Evolutionary conservation across 148 eudicot genomes (phyloP), one percentile per base, ranked within the genome.

Genomic region (Cornus florida): DNA sequence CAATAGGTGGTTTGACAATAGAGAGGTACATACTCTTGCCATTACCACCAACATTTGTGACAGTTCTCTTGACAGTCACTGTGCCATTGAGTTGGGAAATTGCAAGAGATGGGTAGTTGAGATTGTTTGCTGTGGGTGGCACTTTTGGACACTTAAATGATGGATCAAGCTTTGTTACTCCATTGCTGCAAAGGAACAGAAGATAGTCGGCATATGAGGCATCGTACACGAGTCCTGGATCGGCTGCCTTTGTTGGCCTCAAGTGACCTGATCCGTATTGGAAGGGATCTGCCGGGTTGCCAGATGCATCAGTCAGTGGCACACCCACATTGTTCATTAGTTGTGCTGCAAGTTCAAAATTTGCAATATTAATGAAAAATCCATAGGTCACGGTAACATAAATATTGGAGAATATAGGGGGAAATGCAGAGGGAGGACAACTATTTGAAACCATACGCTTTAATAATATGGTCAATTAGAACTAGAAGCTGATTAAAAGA

Each of bases 201-300:
- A 90, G 83, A 84, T 95, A 93, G 83, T 95, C 97, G 0, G 75
- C 74, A 87, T 95, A 92, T 0, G 98, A 84, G 66, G 97, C 90
- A 46, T 95, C 93, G 32, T 95, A 95, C 10, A 95, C 92, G 0
- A 95, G 92, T 11, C 98, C 98, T 0, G 98, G 98, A 73, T 95
- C 96, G 4, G 94, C 92, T 20, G 98, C 96, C 78, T 85, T 92
- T 43, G 86, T 78, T 24, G 98, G 98, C 60, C 87, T 83, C 66
- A 95, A 72, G 71, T 95, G 97, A 38, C 98, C 98, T 0, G 94
- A 80, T n/a, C 98, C 98, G 16, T 69, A 93, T 68, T 95, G 97
- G 79, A 95, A 95, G 0, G 98, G 85, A 64, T 95, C 86, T 2
- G 97, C 94, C 39, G 82, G 75, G 1, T 78, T 77, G 11, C 96